phyloP scores from a whole-genome alignment of 2,329 filamentous ascomycete genomes.

The Cadophora sp. region DNA sequence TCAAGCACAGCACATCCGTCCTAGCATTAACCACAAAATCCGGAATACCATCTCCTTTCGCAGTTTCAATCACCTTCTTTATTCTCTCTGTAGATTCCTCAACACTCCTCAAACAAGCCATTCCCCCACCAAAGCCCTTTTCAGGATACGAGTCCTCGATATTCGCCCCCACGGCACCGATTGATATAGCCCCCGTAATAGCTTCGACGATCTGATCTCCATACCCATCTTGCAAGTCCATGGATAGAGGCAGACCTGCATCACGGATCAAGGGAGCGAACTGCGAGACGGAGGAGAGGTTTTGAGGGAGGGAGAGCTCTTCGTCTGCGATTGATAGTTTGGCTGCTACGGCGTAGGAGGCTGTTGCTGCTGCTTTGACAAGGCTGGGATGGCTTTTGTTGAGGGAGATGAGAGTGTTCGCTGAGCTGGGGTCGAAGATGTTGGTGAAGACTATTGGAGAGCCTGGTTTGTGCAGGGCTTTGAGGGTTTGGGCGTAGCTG shows the following conservation, averaged over 20 bases:
- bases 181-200: constrained; percentile 53
- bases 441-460: constrained; percentile 61
- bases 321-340: constrained; percentile 54
- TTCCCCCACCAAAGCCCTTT: constrained; percentile 28
- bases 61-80: constrained; percentile 50
- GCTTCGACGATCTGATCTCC: constrained; percentile 54
- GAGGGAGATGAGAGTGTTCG: constrained; percentile 51
- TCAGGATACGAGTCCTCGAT: constrained; percentile 59
- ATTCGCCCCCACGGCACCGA: constrained; percentile 64
- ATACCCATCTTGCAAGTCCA: constrained; percentile 68
- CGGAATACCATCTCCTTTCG: constrained; percentile 55
- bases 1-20: constrained; percentile 57
- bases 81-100: constrained; percentile 58
- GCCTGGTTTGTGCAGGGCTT: constrained; percentile 57
- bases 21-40: constrained; percentile 65
- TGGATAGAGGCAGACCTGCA: constrained; percentile 58
- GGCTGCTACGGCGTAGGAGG: constrained; percentile 57
- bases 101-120: constrained; percentile 43
- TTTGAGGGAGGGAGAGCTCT: constrained; percentile 57
- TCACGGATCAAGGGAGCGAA: constrained; percentile 48
- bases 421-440: constrained; percentile 60
- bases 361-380: constrained; percentile 34
- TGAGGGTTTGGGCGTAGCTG: constrained; percentile 43
- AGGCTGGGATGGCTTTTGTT: constrained; percentile 43
- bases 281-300: constrained; percentile 54